Evolutionary conservation across 345 rosid genomes (phyloP), one percentile per base, ranked within the genome.

Genomic region (Brassica nigra): DNA sequence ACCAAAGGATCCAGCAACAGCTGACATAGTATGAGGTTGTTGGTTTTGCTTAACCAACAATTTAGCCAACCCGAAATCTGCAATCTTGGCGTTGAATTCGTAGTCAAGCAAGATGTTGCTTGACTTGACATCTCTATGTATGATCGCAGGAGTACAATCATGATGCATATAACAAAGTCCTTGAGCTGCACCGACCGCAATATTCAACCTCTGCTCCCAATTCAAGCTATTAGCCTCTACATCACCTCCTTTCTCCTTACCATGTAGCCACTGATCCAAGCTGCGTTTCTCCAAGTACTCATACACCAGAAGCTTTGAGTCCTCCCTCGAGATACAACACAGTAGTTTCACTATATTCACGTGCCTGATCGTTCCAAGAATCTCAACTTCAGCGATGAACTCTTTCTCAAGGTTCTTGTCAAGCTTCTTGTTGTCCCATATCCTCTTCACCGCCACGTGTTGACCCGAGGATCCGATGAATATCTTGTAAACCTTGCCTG

Each of bases 101-200:
- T 87, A 90, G 76, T 95, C 98, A 62, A 95, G 74, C 84, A 92
- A 62, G 70, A 95, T 90, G 67, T 95, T 95, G 78, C 99, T 95
- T 0, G 98, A 92, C 85, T 95, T 95, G 33, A 95, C 87, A n/a
- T 95, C 99, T 6, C 99, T 87, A 70, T 95, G 99, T 55, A 92
- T 86, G 73, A 95, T 89, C 1, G 93, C 90, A 0, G 91, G 90
- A 47, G 86, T 80, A 57, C 93, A 92, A 37, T 86, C 92, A 31
- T 89, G 97, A 85, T 95, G 99, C 97, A 95, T 95, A 62, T 95
- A 90, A 74, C 89, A 86, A 67, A 95, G 87, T 34, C 98, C 98
- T 76, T 84, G 90, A 1, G 98, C 99, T 54, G 97, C 95, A 65
- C 97, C 99, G 1, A 82, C 59, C 12, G 98, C 99, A 58, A 92